A percentile compares a stretch with the other conserved stretches of the same genome.
These are phyloP conservation scores for Polyporus tsugae DNA, from an alignment of 1,284 basidiomycete species.

Conservation along the genomic window DNA sequence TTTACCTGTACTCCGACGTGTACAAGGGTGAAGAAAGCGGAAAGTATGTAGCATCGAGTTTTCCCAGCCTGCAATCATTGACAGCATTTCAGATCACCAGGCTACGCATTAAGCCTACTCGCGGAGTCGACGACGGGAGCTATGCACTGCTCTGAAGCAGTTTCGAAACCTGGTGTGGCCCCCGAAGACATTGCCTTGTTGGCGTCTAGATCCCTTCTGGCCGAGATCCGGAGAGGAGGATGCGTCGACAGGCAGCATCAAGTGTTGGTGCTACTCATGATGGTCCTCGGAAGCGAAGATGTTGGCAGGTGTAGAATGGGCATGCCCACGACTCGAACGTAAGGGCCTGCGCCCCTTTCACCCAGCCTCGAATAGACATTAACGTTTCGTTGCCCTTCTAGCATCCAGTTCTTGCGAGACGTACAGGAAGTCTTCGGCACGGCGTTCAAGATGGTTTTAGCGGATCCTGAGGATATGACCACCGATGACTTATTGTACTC, in stretches of 20 bases:
- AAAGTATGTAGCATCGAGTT: conserved; percentile 66
- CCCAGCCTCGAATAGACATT: not conserved
- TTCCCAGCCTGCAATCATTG: not conserved
- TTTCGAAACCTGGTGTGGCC: conserved; percentile 79
- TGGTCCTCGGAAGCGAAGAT: conserved; percentile 96
- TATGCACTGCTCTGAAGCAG: conserved; percentile 88
- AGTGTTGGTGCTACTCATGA: conserved; percentile 86
- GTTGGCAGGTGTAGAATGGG: conserved; percentile 91
- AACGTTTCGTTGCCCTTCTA: conserved; percentile 42
- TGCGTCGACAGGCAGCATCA: conserved; percentile 95
- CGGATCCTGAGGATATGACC: conserved; percentile 56
- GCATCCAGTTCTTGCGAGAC: conserved; percentile 92
- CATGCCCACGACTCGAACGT: conserved; percentile 84
- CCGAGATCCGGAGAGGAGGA: conserved; percentile 84
- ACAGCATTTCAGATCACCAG: conserved; percentile 78
- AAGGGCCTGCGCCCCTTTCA: conserved; percentile 44
- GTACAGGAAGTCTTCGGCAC: conserved; percentile 83
- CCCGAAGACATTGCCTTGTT: conserved; percentile 93
- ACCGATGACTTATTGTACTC: conserved; percentile 73
- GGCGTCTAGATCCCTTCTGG: conserved; percentile 81
- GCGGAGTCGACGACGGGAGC: conserved; percentile 94
- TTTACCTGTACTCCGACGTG: conserved; percentile 98
- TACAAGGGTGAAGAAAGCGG: conserved; percentile 98
- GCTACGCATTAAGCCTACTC: conserved; percentile 91
- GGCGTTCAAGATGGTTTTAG: conserved; percentile 54